A percentile compares a stretch with the other conserved stretches of the same genome.
These are phyloP conservation scores for Aegilops umbellulata DNA, from an alignment of 176 grass and related monocot species.

Conservation along the genomic window DNA sequence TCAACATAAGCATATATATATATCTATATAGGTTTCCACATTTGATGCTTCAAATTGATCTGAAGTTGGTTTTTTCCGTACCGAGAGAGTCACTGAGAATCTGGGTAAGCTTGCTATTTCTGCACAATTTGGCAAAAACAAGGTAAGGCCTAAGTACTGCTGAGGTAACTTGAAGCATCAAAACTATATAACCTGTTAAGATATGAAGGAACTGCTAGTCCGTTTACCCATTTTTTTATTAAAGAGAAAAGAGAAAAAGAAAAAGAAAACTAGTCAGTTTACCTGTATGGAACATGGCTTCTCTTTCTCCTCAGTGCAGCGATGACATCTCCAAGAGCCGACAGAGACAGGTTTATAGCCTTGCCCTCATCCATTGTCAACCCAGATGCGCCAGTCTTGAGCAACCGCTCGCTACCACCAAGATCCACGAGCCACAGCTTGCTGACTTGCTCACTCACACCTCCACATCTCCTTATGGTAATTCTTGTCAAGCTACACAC, in stretches of 20 bases:
- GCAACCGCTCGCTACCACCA: slow-evolving; percentile 85
- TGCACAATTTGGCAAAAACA: slow-evolving; percentile 27
- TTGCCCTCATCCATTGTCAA: slow-evolving; percentile 92
- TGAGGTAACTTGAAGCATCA: background rate
- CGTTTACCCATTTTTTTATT: too few relatives aligned
- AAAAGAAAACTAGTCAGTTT: too few relatives aligned
- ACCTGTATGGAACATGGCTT: slow-evolving; percentile 91
- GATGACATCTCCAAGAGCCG: slow-evolving; percentile 91
- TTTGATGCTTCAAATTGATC: background rate
- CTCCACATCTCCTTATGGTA: slow-evolving; percentile 54
- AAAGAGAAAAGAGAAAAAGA: too few relatives aligned
- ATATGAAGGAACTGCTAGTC: background rate
- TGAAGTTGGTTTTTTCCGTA: slow-evolving; percentile 16
- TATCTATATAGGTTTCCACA: background rate
- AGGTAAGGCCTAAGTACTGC: background rate
- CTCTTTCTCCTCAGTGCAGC: slow-evolving; percentile 76
- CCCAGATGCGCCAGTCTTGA: slow-evolving; percentile 88
- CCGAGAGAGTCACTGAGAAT: slow-evolving; percentile 89
- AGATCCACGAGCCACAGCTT: slow-evolving; percentile 95
- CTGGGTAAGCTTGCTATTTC: slow-evolving; percentile 98
- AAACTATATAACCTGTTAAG: background rate
- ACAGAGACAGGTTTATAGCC: slow-evolving; percentile 93
- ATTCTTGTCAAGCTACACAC: slow-evolving; percentile 93
- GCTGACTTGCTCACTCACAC: slow-evolving; percentile 45
- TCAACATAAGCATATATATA: background rate